Evolutionary conservation across 768 basidiomycete genomes (phyloP).

Genomic region (Russula emetica): DNA sequence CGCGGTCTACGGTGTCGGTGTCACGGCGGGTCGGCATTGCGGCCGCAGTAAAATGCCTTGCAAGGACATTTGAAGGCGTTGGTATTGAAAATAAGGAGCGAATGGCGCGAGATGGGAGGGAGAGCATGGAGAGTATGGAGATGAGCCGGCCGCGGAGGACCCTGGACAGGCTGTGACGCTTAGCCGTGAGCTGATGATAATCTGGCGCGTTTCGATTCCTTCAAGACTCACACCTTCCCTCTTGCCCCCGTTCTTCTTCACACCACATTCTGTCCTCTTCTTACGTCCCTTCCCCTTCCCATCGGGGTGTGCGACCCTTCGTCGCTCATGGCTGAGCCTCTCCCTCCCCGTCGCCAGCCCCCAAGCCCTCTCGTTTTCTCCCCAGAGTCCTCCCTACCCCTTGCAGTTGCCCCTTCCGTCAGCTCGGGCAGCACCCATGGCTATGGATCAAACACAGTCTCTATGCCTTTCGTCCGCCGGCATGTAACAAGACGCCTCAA

Average conservation of each 20-base stretch:
- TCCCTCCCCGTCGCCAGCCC: slow-evolving; percentile 40
- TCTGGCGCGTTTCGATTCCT: not conserved
- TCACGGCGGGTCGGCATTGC: not conserved
- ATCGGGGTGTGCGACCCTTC: slow-evolving; percentile 22
- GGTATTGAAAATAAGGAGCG: not conserved
- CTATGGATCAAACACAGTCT: slow-evolving; percentile 70
- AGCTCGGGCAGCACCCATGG: slow-evolving; percentile 38
- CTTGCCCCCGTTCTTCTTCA: slow-evolving; percentile 18
- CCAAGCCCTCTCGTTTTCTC: slow-evolving; percentile 81
- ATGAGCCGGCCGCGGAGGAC: not conserved
- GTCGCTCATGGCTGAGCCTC: slow-evolving; percentile 36
- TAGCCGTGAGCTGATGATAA: not conserved
- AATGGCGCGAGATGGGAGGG: not conserved
- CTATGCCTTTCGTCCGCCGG: slow-evolving; percentile 88
- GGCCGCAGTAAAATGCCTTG: not conserved
- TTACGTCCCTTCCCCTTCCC: slow-evolving; percentile 9
- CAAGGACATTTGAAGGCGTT: not conserved
- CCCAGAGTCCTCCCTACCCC: slow-evolving; percentile 50
- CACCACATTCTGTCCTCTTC: slow-evolving; percentile 23
- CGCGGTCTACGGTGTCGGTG: not conserved
- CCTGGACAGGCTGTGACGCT: not conserved
- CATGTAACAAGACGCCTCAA: slow-evolving; percentile 92
- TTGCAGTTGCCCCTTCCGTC: slow-evolving; percentile 31
- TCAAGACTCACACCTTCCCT: slow-evolving; percentile 12
- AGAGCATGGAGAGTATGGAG: not conserved